Conservation (phyloP, 495 filamentous ascomycete genomes). For the Trichoderma gamsii region DNA sequence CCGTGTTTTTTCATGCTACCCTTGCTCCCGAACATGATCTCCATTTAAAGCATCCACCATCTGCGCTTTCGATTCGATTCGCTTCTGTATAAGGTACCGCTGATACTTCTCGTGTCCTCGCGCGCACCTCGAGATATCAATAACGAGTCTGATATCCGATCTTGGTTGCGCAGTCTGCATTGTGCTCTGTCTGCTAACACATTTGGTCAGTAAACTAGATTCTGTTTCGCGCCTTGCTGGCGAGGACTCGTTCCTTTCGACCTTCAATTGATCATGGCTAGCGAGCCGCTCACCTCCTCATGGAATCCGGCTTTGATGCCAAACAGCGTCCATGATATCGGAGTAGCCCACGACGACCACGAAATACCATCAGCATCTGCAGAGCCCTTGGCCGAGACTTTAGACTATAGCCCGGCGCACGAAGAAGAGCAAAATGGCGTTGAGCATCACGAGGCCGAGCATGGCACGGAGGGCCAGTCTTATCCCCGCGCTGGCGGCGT, state of each 20-base stretch:
- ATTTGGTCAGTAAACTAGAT: background rate
- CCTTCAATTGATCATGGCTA: constrained; percentile 27
- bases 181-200: constrained; percentile 26
- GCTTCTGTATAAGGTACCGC: constrained; percentile 1
- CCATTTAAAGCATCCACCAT: background rate
- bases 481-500: constrained; percentile 24
- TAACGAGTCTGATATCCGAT: background rate
- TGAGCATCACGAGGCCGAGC: constrained; percentile 17
- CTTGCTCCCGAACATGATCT: constrained; percentile 6
- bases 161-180: background rate
- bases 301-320: constrained; percentile 55
- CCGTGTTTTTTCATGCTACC: background rate
- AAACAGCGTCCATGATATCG: constrained; percentile 32
- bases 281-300: constrained; percentile 37
- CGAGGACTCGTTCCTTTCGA: constrained; percentile 18
- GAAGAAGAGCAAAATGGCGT: constrained; percentile 10
- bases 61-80: background rate
- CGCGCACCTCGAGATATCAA: background rate
- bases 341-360: constrained; percentile 15
- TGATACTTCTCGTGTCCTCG: background rate
- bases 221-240: background rate
- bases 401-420: constrained; percentile 12
- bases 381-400: constrained; percentile 2
- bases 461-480: constrained; percentile 29
- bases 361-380: constrained; percentile 14